These are phyloP conservation scores for Harringtonia aguacate DNA, from an alignment of 2,329 filamentous ascomycete species.

Conservation along the genomic window DNA sequence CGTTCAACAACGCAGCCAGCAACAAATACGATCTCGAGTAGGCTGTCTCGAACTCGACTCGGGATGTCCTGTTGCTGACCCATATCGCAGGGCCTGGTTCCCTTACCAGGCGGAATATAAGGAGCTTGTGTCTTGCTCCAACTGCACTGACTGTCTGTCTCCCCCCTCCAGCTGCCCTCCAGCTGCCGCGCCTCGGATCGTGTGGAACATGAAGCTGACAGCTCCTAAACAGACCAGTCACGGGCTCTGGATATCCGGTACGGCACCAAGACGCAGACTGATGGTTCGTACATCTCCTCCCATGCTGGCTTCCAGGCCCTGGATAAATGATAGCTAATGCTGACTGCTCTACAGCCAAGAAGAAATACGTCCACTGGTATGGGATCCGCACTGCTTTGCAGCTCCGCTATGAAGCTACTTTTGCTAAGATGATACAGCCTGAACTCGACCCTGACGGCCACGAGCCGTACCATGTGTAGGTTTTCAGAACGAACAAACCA, in stretches of 20 bases:
- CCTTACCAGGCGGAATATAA: conserved; percentile 97
- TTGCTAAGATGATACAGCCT: conserved; percentile 26
- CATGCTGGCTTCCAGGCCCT: too few relatives aligned
- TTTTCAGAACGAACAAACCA: neutral
- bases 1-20: conserved; percentile 71
- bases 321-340: neutral
- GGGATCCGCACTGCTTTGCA: neutral
- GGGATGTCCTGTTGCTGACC: conserved; percentile 30
- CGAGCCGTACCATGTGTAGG: conserved; percentile 37
- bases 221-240: conserved; percentile 52
- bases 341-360: conserved; percentile 35
- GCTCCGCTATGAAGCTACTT: too few relatives aligned
- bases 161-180: neutral
- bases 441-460: conserved; percentile 45
- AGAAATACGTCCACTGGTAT: conserved; percentile 81
- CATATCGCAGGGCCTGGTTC: conserved; percentile 54
- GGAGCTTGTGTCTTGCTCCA: conserved; percentile 93
- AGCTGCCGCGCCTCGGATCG: too few relatives aligned
- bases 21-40: conserved; percentile 90
- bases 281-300: conserved; percentile 24
- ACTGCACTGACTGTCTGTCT: conserved; percentile 70
- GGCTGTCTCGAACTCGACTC: neutral
- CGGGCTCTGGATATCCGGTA: conserved; percentile 87
- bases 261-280: conserved; percentile 76
- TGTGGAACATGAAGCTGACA: neutral